These are phyloP conservation scores for Metschnikowia continentalis DNA, from an alignment of 805 yeast species.

Conservation along the genomic window DNA sequence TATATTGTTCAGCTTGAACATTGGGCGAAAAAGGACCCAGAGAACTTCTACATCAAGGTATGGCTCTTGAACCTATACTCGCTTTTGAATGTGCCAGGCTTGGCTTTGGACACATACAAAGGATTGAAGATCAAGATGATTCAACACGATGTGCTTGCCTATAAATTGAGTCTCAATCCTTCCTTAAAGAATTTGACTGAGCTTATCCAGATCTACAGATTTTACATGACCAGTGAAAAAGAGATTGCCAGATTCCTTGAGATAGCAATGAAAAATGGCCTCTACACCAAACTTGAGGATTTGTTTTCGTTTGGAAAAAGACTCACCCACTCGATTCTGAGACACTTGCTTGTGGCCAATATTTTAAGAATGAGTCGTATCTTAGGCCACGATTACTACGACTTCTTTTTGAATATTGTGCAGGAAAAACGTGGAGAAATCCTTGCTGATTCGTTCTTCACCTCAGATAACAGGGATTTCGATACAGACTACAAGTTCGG, in stretches of 20 bases:
- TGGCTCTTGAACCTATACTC: slow-evolving; percentile 69
- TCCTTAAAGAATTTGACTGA: slow-evolving; percentile 32
- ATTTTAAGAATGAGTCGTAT: slow-evolving; percentile 32
- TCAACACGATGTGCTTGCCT: slow-evolving; percentile 69
- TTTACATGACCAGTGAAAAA: slow-evolving; percentile 52
- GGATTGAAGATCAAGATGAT: slow-evolving; percentile 63
- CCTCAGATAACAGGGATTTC: slow-evolving; percentile 59
- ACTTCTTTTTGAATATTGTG: slow-evolving; percentile 23
- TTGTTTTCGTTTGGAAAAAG: slow-evolving; percentile 58
- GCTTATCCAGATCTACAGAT: slow-evolving; percentile 31
- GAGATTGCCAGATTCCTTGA: slow-evolving; percentile 48
- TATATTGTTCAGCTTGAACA: slow-evolving; percentile 56
- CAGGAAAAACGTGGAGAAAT: slow-evolving; percentile 14
- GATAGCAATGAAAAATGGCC: slow-evolving; percentile 52
- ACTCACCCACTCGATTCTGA: slow-evolving; percentile 47
- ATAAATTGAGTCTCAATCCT: slow-evolving; percentile 47
- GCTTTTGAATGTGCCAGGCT: slow-evolving; percentile 49
- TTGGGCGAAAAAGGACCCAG: slow-evolving; percentile 52
- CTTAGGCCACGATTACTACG: slow-evolving; percentile 26
- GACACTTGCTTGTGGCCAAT: slow-evolving; percentile 33
- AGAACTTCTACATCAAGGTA: slow-evolving; percentile 65
- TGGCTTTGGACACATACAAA: slow-evolving; percentile 49
- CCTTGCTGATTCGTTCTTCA: slow-evolving; percentile 10
- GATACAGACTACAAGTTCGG: slow-evolving; percentile 52
- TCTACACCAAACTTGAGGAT: slow-evolving; percentile 65